These are phyloP conservation scores for Metarhizium humberi DNA, from an alignment of 2,329 filamentous ascomycete species.

Conservation along the genomic window DNA sequence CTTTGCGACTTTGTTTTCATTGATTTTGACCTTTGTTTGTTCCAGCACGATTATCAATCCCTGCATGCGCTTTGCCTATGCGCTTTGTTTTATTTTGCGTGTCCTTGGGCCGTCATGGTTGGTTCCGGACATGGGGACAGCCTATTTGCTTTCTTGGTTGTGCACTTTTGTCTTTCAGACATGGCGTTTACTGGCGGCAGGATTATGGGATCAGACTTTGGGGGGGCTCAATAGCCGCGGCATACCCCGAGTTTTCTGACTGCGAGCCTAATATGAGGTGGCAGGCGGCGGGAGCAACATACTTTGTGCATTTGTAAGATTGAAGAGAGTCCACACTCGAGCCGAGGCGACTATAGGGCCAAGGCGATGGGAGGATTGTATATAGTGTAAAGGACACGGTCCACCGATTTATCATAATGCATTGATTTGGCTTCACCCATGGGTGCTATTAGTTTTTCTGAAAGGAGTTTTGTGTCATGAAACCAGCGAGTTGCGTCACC, in stretches of 20 bases:
- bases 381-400: slow-evolving; percentile 2
- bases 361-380: neutral
- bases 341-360: neutral
- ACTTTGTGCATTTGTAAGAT: slow-evolving; percentile 5
- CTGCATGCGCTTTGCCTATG: neutral
- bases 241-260: neutral
- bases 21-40: neutral
- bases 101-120: neutral
- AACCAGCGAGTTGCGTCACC: too few relatives aligned
- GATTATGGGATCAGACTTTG: neutral
- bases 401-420: neutral
- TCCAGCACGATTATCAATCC: neutral
- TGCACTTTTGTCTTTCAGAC: neutral
- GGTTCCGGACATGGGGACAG: neutral
- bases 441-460: too few relatives aligned
- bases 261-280: slow-evolving; percentile 2
- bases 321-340: neutral
- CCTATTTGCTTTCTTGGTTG: neutral
- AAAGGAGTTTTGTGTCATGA: too few relatives aligned
- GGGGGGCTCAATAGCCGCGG: neutral
- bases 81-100: neutral
- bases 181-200: slow-evolving; percentile 3
- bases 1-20: neutral
- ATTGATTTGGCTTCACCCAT: neutral
- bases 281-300: neutral